Evolutionary conservation across 2,329 filamentous ascomycete genomes (phyloP).

Genomic region (Phaeosphaeriaceae sp.): DNA sequence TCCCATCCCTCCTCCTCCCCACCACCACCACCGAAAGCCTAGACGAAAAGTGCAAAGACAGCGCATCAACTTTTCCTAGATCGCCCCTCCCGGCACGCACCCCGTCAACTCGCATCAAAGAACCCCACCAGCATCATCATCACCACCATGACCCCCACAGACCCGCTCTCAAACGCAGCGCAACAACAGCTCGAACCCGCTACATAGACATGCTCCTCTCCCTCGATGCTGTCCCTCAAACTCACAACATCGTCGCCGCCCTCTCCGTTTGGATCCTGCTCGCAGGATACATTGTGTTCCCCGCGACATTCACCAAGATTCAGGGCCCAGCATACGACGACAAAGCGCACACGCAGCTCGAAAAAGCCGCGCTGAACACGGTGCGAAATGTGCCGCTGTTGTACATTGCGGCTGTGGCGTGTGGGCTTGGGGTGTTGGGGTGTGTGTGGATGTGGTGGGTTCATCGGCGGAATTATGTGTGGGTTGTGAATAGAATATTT

Average conservation of each 20-base stretch:
- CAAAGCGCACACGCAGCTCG: constrained; percentile 20
- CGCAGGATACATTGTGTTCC: constrained; percentile 60
- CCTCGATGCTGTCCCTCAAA: constrained; percentile 54
- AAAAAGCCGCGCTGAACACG: constrained; percentile 40
- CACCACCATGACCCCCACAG: constrained; percentile 8
- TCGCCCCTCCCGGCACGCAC: constrained; percentile 20
- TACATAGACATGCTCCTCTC: constrained; percentile 55
- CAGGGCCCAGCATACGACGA: constrained; percentile 39
- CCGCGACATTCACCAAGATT: constrained; percentile 59
- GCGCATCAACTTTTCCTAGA: not conserved
- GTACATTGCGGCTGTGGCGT: constrained; percentile 53
- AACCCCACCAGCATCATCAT: constrained; percentile 7
- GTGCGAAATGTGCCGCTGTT: constrained; percentile 51
- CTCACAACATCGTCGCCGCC: constrained; percentile 57
- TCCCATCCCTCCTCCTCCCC: too few species aligned
- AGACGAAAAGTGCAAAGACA: constrained; percentile 11
- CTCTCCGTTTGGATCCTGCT: constrained; percentile 59
- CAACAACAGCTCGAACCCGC: constrained; percentile 35
- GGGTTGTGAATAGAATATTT: constrained; percentile 61
- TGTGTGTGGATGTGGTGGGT: constrained; percentile 54
- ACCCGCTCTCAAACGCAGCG: constrained; percentile 27
- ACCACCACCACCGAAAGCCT: not conserved
- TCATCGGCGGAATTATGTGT: constrained; percentile 60
- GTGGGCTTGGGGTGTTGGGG: constrained; percentile 50
- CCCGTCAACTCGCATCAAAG: constrained; percentile 25